phyloP scores from a whole-genome alignment of 2,329 filamentous ascomycete genomes.

The Trichoderma sp. region DNA sequence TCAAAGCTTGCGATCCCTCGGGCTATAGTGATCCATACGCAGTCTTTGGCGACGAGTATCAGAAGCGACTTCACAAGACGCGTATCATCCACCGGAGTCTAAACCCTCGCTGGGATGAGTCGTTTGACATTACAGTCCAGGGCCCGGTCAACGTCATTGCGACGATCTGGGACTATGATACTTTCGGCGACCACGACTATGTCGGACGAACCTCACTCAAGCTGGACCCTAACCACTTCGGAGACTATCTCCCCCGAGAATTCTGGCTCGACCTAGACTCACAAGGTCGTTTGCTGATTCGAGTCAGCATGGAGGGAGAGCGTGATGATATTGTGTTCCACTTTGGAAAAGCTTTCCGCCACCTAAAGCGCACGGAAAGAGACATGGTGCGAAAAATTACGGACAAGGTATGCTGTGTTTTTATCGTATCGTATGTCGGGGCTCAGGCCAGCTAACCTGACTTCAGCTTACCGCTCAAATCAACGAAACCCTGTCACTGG shows the following conservation, averaged over 20 bases:
- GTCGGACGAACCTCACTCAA: constrained; percentile 96
- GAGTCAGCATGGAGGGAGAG: constrained; percentile 98
- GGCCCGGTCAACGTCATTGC: constrained; percentile 92
- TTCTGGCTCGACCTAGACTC: constrained; percentile 98
- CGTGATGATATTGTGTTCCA: constrained; percentile 98
- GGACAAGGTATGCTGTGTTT: constrained; percentile 70
- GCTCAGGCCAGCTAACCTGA: background rate
- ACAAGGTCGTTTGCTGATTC: constrained; percentile 81
- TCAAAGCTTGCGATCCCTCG: constrained; percentile 96
- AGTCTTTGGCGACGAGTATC: constrained; percentile 93
- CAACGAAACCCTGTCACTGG: constrained; percentile 78
- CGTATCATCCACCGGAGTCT: constrained; percentile 85
- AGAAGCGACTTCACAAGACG: constrained; percentile 93
- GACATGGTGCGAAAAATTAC: constrained; percentile 99
- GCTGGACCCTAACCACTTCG: constrained; percentile 95
- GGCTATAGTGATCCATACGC: constrained; percentile 96
- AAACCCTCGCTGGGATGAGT: constrained; percentile 96
- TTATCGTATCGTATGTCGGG: background rate
- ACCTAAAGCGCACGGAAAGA: constrained; percentile 89
- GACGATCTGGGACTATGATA: constrained; percentile 98
- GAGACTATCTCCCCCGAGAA: constrained; percentile 90
- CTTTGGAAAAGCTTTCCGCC: constrained; percentile 94
- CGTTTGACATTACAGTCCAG: constrained; percentile 90
- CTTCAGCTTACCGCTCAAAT: constrained; percentile 84
- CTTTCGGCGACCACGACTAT: constrained; percentile 94